Evolutionary conservation across 1,284 basidiomycete species (phyloP).

Genomic region (Puccinia hordei): DNA sequence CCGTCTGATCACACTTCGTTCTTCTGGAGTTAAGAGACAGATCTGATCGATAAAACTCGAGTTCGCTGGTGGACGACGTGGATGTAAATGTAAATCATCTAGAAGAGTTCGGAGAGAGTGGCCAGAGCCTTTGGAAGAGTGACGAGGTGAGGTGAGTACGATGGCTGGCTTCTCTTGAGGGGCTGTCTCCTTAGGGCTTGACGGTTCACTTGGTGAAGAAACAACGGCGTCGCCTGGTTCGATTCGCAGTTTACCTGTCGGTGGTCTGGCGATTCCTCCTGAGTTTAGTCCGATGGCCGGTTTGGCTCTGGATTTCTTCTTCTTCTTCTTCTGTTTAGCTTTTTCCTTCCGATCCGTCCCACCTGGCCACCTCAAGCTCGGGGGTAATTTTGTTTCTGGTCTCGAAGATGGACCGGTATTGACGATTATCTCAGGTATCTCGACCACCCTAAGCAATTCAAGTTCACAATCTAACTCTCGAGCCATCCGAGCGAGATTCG

Average conservation of each 20-base stretch:
- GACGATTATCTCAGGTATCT: slow-evolving; percentile 42
- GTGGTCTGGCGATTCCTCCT: not conserved
- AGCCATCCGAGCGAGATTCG: slow-evolving; percentile 56
- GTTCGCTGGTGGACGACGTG: not conserved
- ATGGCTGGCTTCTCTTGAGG: slow-evolving; percentile 7
- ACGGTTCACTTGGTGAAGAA: slow-evolving; percentile 43
- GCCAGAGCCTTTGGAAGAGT: slow-evolving; percentile 26
- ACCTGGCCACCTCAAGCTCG: slow-evolving; percentile 13
- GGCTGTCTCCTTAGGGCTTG: not conserved
- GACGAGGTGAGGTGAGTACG: slow-evolving; percentile 9
- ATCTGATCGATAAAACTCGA: slow-evolving; percentile 45
- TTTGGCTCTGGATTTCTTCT: slow-evolving; percentile 40
- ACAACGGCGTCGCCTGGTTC: slow-evolving; percentile 48
- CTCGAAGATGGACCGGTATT: slow-evolving; percentile 17
- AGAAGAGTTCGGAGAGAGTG: slow-evolving; percentile 14
- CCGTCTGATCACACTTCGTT: slow-evolving; percentile 26
- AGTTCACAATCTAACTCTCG: slow-evolving; percentile 54
- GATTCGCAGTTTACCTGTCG: slow-evolving; percentile 28
- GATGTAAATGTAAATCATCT: slow-evolving; percentile 19
- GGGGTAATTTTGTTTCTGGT: slow-evolving; percentile 8
- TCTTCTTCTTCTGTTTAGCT: slow-evolving; percentile 41
- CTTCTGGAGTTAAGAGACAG: slow-evolving; percentile 39
- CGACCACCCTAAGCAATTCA: slow-evolving; percentile 32
- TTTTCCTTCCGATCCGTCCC: slow-evolving; percentile 39
- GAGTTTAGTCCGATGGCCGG: not conserved